Evolutionary conservation across 495 filamentous ascomycete species (phyloP).

Genomic region (Aspergillus cavernicola): DNA sequence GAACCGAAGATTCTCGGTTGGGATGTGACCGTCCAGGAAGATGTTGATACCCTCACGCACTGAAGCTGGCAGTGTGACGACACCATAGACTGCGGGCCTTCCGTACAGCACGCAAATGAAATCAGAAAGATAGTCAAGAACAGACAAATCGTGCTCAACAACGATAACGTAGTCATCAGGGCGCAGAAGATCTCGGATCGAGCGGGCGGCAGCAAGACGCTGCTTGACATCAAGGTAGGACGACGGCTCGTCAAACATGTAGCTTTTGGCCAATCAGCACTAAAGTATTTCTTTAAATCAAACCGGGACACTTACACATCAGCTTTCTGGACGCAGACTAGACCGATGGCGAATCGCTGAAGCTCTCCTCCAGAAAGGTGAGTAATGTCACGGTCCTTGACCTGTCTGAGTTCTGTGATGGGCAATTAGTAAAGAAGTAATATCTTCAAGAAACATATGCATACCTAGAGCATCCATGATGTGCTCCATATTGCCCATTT

Average conservation of each 20-base stretch:
- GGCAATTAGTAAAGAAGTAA: slow-evolving; percentile 21
- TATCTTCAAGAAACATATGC: slow-evolving; percentile 2
- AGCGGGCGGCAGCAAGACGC: slow-evolving; percentile 83
- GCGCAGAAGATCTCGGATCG: slow-evolving; percentile 83
- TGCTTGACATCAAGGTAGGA: slow-evolving; percentile 99
- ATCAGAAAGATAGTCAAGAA: slow-evolving; percentile 96
- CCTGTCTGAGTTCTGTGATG: slow-evolving; percentile 74
- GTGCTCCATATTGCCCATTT: slow-evolving; percentile 77
- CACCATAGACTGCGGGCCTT: slow-evolving; percentile 91
- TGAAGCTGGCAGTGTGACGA: slow-evolving; percentile 93
- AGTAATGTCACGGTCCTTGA: slow-evolving; percentile 81
- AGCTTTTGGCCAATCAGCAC: slow-evolving; percentile 46
- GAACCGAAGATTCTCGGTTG: slow-evolving; percentile 98
- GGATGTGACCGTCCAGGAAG: slow-evolving; percentile 96
- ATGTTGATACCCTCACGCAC: slow-evolving; percentile 99
- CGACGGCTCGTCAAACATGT: slow-evolving; percentile 99
- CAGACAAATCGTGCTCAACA: slow-evolving; percentile 97
- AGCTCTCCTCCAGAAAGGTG: slow-evolving; percentile 94
- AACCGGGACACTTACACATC: slow-evolving; percentile 69
- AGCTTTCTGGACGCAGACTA: slow-evolving; percentile 91
- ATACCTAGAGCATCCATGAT: slow-evolving; percentile 78
- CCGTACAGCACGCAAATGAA: slow-evolving; percentile 98
- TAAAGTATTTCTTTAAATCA: no score
- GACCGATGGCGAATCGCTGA: slow-evolving; percentile 93
- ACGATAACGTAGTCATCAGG: slow-evolving; percentile 95